These are phyloP conservation scores for Mycena haematopus DNA, from an alignment of 768 basidiomycete species.

Conservation along the genomic window DNA sequence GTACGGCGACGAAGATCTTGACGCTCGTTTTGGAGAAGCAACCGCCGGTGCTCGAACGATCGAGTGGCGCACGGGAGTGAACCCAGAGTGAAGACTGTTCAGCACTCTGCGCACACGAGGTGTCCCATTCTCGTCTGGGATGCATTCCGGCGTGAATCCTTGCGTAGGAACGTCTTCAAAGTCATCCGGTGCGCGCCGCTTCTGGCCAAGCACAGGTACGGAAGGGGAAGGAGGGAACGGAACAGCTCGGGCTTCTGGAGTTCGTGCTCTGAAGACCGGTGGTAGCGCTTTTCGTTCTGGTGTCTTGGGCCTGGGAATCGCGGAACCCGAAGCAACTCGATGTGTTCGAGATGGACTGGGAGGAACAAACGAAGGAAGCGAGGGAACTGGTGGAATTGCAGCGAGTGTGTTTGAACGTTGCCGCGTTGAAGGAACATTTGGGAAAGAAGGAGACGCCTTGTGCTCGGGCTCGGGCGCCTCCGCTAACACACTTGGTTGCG, in stretches of 20 bases:
- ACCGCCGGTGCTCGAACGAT: constrained; percentile 47
- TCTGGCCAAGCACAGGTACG: constrained; percentile 62
- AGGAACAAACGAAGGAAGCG: constrained; percentile 19
- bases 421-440: constrained; percentile 29
- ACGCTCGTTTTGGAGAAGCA: constrained; percentile 57
- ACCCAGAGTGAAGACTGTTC: constrained; percentile 66
- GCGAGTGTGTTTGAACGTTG: constrained; percentile 40
- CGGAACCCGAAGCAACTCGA: constrained; percentile 51
- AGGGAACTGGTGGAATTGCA: constrained; percentile 28
- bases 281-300: constrained; percentile 52
- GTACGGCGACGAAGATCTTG: constrained; percentile 46
- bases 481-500: constrained; percentile 23
- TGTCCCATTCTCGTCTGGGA: constrained; percentile 52
- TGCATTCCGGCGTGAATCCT: constrained; percentile 64
- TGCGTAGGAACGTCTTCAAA: constrained; percentile 74
- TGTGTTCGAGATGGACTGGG: constrained; percentile 29
- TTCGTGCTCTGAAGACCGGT: constrained; percentile 58
- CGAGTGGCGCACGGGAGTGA: constrained; percentile 64
- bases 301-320: constrained; percentile 55
- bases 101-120: constrained; percentile 69
- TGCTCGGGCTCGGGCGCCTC: constrained; percentile 25
- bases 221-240: constrained; percentile 39
- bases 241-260: constrained; percentile 50
- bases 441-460: constrained; percentile 24
- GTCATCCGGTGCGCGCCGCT: constrained; percentile 79